Evolutionary conservation across 495 filamentous ascomycete species (phyloP).

Genomic region (Clavariopsis aquatica): DNA sequence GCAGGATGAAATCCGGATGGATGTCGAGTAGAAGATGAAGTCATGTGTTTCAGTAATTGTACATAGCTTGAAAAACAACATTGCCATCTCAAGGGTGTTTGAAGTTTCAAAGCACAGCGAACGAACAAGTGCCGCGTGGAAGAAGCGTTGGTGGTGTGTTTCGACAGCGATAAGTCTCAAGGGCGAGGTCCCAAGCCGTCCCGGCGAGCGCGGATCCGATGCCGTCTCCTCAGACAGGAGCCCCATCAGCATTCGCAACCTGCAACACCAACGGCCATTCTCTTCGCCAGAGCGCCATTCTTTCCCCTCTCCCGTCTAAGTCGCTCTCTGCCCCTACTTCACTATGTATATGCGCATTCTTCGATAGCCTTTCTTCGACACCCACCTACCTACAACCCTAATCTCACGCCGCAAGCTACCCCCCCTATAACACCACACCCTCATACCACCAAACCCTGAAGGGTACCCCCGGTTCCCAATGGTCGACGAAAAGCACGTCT

Average conservation of each 20-base stretch:
- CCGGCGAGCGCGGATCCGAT: neutral
- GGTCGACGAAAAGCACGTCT: constrained; percentile 39
- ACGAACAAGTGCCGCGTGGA: neutral
- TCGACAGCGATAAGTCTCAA: neutral
- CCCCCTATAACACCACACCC: constrained; percentile 7
- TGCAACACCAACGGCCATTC: constrained; percentile 15
- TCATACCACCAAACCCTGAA: constrained; percentile 2
- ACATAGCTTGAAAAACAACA: constrained; percentile 11
- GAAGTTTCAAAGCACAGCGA: neutral
- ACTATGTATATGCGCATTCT: constrained; percentile 27
- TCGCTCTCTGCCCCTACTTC: constrained; percentile 8
- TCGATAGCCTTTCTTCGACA: constrained; percentile 22
- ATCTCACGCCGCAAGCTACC: constrained; percentile 3
- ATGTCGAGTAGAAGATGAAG: constrained; percentile 1
- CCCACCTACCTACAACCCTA: neutral
- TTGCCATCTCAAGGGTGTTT: neutral
- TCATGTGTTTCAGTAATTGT: constrained; percentile 26
- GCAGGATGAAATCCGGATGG: neutral
- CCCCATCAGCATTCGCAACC: neutral
- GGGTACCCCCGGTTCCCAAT: constrained; percentile 11
- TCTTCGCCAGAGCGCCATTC: neutral
- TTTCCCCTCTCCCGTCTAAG: neutral
- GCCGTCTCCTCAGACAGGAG: neutral
- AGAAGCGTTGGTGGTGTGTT: neutral
- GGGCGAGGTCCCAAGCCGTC: neutral